phyloP scores from a whole-genome alignment of 1,139 yeast genomes.

The Yamadazyma epiphylla region DNA sequence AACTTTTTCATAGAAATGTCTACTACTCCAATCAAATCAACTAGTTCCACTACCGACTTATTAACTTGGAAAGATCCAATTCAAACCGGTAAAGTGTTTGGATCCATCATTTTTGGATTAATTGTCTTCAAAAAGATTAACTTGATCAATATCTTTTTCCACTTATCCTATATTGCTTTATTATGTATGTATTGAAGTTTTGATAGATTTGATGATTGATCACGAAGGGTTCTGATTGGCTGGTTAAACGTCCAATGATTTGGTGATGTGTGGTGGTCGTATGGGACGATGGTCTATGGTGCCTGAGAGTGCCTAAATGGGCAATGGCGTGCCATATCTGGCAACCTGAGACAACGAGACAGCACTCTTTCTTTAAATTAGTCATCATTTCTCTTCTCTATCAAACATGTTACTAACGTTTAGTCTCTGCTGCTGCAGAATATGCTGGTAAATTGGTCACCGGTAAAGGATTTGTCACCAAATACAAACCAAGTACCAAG shows the following conservation, averaged over 20 bases:
- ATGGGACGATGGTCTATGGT: too few relatives aligned
- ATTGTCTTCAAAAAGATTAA: slow-evolving; percentile 67
- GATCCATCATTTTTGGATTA: slow-evolving; percentile 55
- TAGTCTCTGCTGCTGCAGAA: slow-evolving; percentile 65
- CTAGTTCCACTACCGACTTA: slow-evolving; percentile 24
- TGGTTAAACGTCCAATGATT: neutral
- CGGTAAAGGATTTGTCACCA: slow-evolving; percentile 70
- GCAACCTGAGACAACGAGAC: neutral
- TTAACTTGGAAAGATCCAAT: slow-evolving; percentile 84
- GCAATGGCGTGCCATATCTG: too few relatives aligned
- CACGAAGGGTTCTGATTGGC: neutral
- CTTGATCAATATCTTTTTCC: slow-evolving; percentile 65
- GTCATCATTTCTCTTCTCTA: slow-evolving; percentile 13
- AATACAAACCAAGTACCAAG: slow-evolving; percentile 49
- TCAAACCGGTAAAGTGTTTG: slow-evolving; percentile 74
- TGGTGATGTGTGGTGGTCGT: too few relatives aligned
- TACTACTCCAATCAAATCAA: slow-evolving; percentile 11
- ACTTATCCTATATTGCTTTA: slow-evolving; percentile 43
- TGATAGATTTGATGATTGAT: slow-evolving; percentile 1
- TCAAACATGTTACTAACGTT: slow-evolving; percentile 15
- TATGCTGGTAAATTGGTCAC: slow-evolving; percentile 62
- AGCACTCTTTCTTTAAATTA: too few relatives aligned
- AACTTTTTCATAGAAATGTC: slow-evolving; percentile 7
- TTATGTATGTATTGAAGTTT: slow-evolving; percentile 30
- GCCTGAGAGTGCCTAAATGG: neutral